These are phyloP conservation scores for Barbatosphaeria neglecta DNA, from an alignment of 495 filamentous ascomycete genomes.

Conservation along the genomic window DNA sequence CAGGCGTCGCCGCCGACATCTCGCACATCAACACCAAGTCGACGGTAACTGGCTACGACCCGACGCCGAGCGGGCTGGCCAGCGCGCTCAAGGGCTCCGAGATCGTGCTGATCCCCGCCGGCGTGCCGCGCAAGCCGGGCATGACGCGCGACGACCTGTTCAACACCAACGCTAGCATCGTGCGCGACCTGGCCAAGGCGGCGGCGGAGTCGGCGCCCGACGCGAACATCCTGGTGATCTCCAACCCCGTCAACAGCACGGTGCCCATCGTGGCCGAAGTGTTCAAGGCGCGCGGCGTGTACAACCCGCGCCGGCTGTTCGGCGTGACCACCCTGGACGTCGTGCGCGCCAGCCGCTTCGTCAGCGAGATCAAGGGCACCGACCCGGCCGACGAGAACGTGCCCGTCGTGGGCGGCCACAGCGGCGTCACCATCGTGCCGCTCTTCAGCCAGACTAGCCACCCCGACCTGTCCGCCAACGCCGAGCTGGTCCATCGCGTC, in stretches of 20 bases:
- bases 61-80: constrained; percentile 61
- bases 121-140: constrained; percentile 97
- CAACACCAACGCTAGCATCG: constrained; percentile 99
- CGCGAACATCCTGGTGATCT: constrained; percentile 93
- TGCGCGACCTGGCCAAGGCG: constrained; percentile 96
- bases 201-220: constrained; percentile 78
- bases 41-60: constrained; percentile 78
- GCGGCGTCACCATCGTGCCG: constrained; percentile 93
- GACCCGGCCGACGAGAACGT: constrained; percentile 89
- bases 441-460: constrained; percentile 91
- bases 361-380: constrained; percentile 79
- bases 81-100: constrained; percentile 73
- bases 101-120: constrained; percentile 93
- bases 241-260: constrained; percentile 98
- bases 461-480: constrained; percentile 63
- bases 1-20: constrained; percentile 95
- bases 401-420: constrained; percentile 93
- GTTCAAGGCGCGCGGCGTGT: constrained; percentile 85
- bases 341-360: constrained; percentile 94
- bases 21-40: constrained; percentile 99
- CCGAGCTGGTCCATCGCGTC: constrained; percentile 79
- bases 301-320: constrained; percentile 97
- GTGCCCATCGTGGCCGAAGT: constrained; percentile 95
- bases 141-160: constrained; percentile 99
- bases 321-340: constrained; percentile 99